A percentile compares a stretch with the other conserved stretches of the same genome.
These are phyloP conservation scores for Anisogramma anomala DNA, from an alignment of 2,329 filamentous ascomycete species.

Conservation along the genomic window DNA sequence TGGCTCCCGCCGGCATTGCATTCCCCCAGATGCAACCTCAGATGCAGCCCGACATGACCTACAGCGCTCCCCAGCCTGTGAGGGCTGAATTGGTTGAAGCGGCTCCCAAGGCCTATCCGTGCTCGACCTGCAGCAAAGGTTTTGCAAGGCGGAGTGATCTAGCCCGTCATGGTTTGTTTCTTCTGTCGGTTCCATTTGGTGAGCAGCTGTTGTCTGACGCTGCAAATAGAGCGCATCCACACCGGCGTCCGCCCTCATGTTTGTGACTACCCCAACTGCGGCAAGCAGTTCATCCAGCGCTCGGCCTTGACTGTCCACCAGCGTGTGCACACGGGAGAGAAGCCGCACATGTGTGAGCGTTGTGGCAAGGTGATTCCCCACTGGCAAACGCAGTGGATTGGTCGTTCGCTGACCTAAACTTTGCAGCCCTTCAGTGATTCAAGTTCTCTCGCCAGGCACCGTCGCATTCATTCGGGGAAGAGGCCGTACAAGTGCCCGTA, in stretches of 20 bases:
- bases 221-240: conserved; percentile 73
- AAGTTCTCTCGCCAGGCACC: conserved; percentile 83
- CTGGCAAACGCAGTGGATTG: not conserved
- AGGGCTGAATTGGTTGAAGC: conserved; percentile 24
- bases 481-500: conserved; percentile 96
- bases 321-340: conserved; percentile 93
- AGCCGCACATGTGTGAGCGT: conserved; percentile 93
- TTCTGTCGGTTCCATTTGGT: not conserved
- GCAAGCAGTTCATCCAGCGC: conserved; percentile 94
- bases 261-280: conserved; percentile 78
- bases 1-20: conserved; percentile 21
- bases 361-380: conserved; percentile 70
- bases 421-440: conserved; percentile 87
- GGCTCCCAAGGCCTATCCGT: conserved; percentile 64
- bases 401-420: conserved; percentile 15
- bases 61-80: conserved; percentile 28
- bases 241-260: conserved; percentile 83
- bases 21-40: conserved; percentile 24
- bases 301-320: conserved; percentile 92
- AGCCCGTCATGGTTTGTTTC: conserved; percentile 61
- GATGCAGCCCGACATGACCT: conserved; percentile 24
- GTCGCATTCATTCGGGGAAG: conserved; percentile 90
- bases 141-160: conserved; percentile 92
- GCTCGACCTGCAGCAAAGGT: conserved; percentile 78
- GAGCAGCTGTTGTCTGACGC: conserved; percentile 18